These are phyloP conservation scores for Micractinium sp. DNA, from an alignment of 139 green algal genomes.

Conservation along the genomic window DNA sequence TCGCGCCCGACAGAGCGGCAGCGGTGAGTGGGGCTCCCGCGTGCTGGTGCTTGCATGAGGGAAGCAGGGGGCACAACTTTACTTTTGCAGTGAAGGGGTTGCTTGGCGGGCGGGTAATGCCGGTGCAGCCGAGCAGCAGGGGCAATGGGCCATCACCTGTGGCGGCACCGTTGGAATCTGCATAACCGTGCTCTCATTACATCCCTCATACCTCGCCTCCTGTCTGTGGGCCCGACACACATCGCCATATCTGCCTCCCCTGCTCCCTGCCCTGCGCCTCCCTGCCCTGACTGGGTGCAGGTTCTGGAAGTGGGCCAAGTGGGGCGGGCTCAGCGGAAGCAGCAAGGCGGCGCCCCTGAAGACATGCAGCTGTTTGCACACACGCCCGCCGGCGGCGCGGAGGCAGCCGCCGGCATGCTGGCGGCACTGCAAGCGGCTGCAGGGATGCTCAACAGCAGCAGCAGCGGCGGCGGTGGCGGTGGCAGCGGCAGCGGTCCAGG, in stretches of 20 bases:
- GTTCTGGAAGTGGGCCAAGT: slow-evolving; percentile 73
- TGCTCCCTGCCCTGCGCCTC: too few relatives aligned
- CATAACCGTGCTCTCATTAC: too few relatives aligned
- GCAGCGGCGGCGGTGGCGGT: slow-evolving; percentile 7
- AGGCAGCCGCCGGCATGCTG: not conserved
- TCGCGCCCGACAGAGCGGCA: slow-evolving; percentile 2
- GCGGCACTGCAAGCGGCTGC: slow-evolving; percentile 3
- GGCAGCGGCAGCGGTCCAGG: not conserved
- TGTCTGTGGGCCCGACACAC: too few relatives aligned
- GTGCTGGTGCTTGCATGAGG: not conserved
- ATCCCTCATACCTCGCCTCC: too few relatives aligned
- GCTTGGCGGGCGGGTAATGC: not conserved
- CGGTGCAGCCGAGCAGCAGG: too few relatives aligned
- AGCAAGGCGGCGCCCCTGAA: not conserved
- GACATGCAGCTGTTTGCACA: slow-evolving; percentile 57
- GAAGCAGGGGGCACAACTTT: not conserved
- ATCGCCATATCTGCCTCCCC: too few relatives aligned
- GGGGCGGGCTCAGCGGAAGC: slow-evolving; percentile 28
- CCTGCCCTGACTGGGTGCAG: not conserved
- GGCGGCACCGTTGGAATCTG: too few relatives aligned
- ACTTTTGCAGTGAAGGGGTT: not conserved
- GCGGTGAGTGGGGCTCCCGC: not conserved
- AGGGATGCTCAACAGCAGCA: slow-evolving; percentile 25
- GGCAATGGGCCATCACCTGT: too few relatives aligned
- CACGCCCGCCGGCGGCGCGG: not conserved